phyloP scores from a whole-genome alignment of 163 green algal species.

The Chlorella variabilis region DNA sequence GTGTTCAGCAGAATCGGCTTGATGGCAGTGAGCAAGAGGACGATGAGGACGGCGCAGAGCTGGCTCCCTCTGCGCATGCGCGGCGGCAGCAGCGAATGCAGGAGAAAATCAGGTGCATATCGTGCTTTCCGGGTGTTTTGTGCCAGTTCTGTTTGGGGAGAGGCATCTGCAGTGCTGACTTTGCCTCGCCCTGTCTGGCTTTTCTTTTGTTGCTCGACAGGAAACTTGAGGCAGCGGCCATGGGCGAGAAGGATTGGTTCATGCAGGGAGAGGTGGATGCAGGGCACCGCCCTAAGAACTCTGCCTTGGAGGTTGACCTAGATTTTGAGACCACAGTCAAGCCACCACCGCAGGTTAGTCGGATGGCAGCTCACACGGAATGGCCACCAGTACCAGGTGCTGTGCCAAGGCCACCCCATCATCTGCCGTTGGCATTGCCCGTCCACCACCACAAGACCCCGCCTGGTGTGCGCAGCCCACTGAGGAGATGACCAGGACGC shows the following conservation, averaged over 20 bases:
- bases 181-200: not conserved
- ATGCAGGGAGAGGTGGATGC: constrained; percentile 77
- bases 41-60: constrained; percentile 23
- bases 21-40: constrained; percentile 10
- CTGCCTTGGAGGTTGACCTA: constrained; percentile 86
- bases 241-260: constrained; percentile 82
- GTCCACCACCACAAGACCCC: too few relatives aligned
- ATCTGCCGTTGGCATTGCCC: too few relatives aligned
- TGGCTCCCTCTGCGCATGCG: constrained; percentile 40
- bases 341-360: constrained; percentile 62
- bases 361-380: too few relatives aligned
- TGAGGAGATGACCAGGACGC: constrained; percentile 72
- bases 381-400: too few relatives aligned
- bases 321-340: constrained; percentile 87
- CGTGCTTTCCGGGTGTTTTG: too few relatives aligned
- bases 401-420: too few relatives aligned
- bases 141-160: not conserved
- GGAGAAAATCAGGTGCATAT: constrained; percentile 23
- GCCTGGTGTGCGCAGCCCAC: constrained; percentile 74
- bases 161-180: not conserved
- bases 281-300: constrained; percentile 78
- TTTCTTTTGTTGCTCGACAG: not conserved
- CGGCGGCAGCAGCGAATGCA: constrained; percentile 24
- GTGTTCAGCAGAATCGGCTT: constrained; percentile 3
- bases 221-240: constrained; percentile 68